Evolutionary conservation across 805 yeast species (phyloP).

Genomic region (Maudiozyma saulgeensis): DNA sequence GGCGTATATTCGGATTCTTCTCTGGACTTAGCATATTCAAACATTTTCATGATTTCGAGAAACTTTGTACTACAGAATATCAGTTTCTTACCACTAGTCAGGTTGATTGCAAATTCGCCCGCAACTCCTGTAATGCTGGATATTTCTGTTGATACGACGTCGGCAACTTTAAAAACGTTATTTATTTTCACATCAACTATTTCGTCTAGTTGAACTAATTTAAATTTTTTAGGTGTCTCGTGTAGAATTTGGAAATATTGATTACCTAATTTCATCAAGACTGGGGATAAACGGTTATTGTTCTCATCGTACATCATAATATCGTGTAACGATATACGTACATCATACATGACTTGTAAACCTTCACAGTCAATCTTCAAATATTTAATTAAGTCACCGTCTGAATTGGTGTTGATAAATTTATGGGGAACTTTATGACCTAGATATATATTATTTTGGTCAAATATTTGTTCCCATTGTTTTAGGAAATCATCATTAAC

Average conservation of each 20-base stretch:
- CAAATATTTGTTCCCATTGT: conserved; percentile 18
- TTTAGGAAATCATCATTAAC: conserved; percentile 24
- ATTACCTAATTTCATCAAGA: conserved; percentile 59
- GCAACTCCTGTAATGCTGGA: conserved; percentile 38
- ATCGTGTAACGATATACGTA: conserved; percentile 43
- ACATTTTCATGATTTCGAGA: conserved; percentile 58
- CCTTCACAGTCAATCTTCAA: conserved; percentile 38
- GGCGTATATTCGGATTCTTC: conserved; percentile 31
- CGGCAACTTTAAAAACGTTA: conserved; percentile 36
- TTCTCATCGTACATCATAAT: conserved; percentile 42
- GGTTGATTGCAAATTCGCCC: conserved; percentile 41
- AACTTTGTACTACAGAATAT: conserved; percentile 42
- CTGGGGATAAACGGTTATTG: conserved; percentile 46
- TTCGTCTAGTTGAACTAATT: conserved; percentile 26
- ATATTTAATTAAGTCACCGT: conserved; percentile 34
- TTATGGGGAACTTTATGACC: conserved; percentile 25
- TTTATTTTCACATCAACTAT: conserved; percentile 32
- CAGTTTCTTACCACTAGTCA: conserved; percentile 29
- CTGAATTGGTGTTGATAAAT: conserved; percentile 41
- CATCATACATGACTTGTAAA: conserved; percentile 36
- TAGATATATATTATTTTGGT: conserved; percentile 19
- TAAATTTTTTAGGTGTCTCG: conserved; percentile 35
- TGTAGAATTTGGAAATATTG: conserved; percentile 50
- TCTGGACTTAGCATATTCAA: conserved; percentile 57
- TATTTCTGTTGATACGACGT: conserved; percentile 33